These are phyloP conservation scores for Psilocybe cubensis DNA, from an alignment of 768 basidiomycete species.

Conservation along the genomic window DNA sequence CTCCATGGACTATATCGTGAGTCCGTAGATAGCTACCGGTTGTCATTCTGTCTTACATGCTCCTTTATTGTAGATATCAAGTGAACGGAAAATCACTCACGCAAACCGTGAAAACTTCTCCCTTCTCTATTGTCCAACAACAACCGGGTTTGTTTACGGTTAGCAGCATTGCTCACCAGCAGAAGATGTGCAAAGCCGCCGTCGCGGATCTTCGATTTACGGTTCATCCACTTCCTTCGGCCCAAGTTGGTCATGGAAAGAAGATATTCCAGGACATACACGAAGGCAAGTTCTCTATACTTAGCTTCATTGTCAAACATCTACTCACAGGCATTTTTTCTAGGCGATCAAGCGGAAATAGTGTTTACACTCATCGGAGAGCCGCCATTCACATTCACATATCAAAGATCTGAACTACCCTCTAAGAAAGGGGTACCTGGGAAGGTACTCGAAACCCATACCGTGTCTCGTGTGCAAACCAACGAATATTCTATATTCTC, in stretches of 20 bases:
- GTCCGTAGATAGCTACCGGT: constrained; percentile 23
- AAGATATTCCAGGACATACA: constrained; percentile 84
- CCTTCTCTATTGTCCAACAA: constrained; percentile 85
- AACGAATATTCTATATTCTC: constrained; percentile 91
- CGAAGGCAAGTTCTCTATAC: constrained; percentile 62
- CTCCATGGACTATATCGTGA: constrained; percentile 90
- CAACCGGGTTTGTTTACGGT: constrained; percentile 85
- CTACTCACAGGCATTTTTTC: constrained; percentile 1
- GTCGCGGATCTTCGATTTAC: constrained; percentile 74
- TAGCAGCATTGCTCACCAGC: constrained; percentile 88
- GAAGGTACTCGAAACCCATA: constrained; percentile 90
- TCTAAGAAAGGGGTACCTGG: constrained; percentile 70
- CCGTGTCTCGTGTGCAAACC: constrained; percentile 76
- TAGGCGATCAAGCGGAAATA: constrained; percentile 94
- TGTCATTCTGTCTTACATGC: neutral
- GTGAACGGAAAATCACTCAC: constrained; percentile 76
- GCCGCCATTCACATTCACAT: constrained; percentile 96
- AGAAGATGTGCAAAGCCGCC: constrained; percentile 87
- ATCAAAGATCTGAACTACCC: constrained; percentile 79
- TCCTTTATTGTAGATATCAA: constrained; percentile 59
- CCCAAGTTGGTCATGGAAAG: constrained; percentile 87
- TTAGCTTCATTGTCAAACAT: neutral
- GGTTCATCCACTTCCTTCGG: constrained; percentile 86
- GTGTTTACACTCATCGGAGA: constrained; percentile 88
- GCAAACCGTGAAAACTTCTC: constrained; percentile 77